Base-by-base conservation (phyloP, 2,329 filamentous ascomycete species). In the Fusarium concolor region DNA sequence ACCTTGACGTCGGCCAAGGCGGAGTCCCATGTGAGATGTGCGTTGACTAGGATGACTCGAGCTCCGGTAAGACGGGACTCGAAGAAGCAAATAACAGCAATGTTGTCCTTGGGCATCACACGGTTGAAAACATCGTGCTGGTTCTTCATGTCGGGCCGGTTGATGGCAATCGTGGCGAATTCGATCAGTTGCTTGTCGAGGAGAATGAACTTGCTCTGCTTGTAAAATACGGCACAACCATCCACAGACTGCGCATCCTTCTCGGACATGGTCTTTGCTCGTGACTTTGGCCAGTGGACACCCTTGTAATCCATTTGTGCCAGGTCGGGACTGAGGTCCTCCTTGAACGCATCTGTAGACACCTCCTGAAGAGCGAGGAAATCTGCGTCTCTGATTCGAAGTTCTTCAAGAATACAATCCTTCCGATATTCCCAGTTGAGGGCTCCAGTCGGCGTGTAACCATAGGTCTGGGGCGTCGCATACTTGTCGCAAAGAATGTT, bases 61-160 rank as follows among this genome's bases (percentile, higher is more conserved):
- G 93, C 90, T n/a, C 96, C 96, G 0, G 95, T 97, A 63, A 88
- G 83, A 37, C 95, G 89, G 74, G 97, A 97, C 79, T 99, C 96
- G 66, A 99, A 88, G 83, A 98, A 97, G 56, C 92, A 89, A 46
- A 97, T 88, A 46, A 97, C 91, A 17, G 92, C 96, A 78, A 99
- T 97, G 77, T 98, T 95, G 84, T 99, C 96, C 81, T 96, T 93
- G 64, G 95, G 94, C 96, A 97, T 98, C 63, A 99, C 92, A 28
- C 96, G 92, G 78, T 99, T 99, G 86, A 97, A 98, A 58, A 98
- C 95, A 75, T 99, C 96, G 76, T 97, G 93, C 75, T 97, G 93
- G 57, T 94, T 93, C 82, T 98, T 98, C 89, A 97, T 97, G 77
- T 98, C 96, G 4, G 94, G 93, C 69, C 96, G 87, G 76, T 96